Evolutionary conservation across 192 early-diverging fungal genomes (phyloP).

Genomic region (Ambispora gerdemannii): DNA sequence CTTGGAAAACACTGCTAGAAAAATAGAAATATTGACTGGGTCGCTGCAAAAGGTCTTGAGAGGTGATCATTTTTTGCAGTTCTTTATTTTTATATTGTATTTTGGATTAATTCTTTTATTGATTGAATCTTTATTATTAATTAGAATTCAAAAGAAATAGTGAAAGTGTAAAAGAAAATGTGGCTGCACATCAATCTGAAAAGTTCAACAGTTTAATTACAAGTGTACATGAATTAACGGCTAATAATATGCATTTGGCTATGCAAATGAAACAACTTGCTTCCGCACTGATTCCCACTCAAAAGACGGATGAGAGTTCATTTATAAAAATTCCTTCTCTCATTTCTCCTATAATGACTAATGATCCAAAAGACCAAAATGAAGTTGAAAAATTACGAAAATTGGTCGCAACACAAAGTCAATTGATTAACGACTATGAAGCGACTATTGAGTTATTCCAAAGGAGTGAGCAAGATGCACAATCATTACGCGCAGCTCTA

Average conservation of each 20-base stretch:
- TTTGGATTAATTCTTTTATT: not conserved
- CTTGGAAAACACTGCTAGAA: not conserved
- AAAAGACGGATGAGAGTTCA: not conserved
- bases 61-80: conserved; percentile 2
- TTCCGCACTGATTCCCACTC: not conserved
- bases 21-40: not conserved
- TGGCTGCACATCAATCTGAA: not conserved
- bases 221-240: not conserved
- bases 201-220: not conserved
- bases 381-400: conserved; percentile 13
- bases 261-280: conserved; percentile 4
- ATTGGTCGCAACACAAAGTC: not conserved
- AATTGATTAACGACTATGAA: conserved; percentile 18
- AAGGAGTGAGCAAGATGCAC: not conserved
- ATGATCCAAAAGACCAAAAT: conserved; percentile 4
- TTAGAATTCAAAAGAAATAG: conserved; percentile 1
- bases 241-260: conserved; percentile 7
- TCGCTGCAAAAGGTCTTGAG: not conserved
- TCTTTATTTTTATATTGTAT: not conserved
- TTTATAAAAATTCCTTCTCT: not conserved
- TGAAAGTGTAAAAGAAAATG: not conserved
- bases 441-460: not conserved
- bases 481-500: not conserved
- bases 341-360: not conserved
- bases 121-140: not conserved